Base-by-base conservation (phyloP, 225 moss, liverwort and hornwort genomes). In the Bryum argenteum region DNA sequence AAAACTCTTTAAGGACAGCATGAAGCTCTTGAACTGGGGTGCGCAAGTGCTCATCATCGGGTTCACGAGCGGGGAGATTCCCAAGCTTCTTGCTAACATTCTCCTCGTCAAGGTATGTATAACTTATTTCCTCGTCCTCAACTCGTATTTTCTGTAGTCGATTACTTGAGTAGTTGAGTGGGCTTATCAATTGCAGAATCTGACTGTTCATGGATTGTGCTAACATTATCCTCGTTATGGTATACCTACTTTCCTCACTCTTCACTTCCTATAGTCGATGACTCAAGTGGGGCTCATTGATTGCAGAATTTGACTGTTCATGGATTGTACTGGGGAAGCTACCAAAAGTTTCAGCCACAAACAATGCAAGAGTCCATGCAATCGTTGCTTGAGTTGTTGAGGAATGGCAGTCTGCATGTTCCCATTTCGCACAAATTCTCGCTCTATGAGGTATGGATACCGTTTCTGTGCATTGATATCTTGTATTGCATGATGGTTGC, bases 241-340 rank as follows among this genome's bases (percentile, higher is more conserved):
- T n/a, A n/a, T n/a, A n/a, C n/a, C n/a, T n/a, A n/a, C n/a, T n/a
- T 5, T 28, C 28, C 28, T 28, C 28, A 28, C 28, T 28, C 5
- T 2, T 2, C 3, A 26, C 2, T 26, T 26, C 4, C 26, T 26
- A 26, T 33, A 33, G 33, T 33, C 67, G 37, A 9, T 24, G 21
- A 80, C 56, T 55, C 40, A 63, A 43, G 44, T 21, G 70, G 51
- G 64, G 51, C 10, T 22, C 26, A 8, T 44, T 60, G 40, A 28
- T 26, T 72, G 64, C 89, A 98, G 98, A 98, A 98, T 78, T 89
- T 87, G 87, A 94, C 98, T 43, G 82, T 85, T 21, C 98, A 98
- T 79, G 98, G 98, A 26, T 82, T 98, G 38, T 98, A 83, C 64
- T 94, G 92, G 94, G 94, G 98, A 55, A 89, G 87, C 76, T 87